Conservation (phyloP, 352 stramenopile species). For the Pythium volutum region DNA sequence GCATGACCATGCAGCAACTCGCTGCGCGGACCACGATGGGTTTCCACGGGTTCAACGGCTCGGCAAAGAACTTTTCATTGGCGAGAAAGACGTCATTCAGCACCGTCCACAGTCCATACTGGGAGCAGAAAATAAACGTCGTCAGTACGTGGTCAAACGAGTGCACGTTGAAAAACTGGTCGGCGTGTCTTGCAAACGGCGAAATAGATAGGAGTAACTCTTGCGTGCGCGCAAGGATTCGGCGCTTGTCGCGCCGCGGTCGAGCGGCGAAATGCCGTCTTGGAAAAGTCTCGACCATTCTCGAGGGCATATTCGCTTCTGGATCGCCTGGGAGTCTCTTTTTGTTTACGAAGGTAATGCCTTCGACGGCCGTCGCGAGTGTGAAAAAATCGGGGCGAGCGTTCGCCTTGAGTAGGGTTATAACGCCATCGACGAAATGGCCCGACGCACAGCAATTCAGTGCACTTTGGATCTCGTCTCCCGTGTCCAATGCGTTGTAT, state of each 20-base stretch:
- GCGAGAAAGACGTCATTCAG: slow-evolving; percentile 39
- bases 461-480: slow-evolving; percentile 45
- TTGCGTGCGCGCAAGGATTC: slow-evolving; percentile 20
- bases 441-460: slow-evolving; percentile 30
- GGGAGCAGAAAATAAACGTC: slow-evolving; percentile 46
- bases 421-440: slow-evolving; percentile 45
- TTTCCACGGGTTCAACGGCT: slow-evolving; percentile 45
- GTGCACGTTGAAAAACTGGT: slow-evolving; percentile 35
- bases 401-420: slow-evolving; percentile 31
- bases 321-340: not conserved
- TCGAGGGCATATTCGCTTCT: not conserved
- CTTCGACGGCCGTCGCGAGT: slow-evolving; percentile 35
- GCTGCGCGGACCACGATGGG: slow-evolving; percentile 39
- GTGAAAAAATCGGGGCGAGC: slow-evolving; percentile 33
- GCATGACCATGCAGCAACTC: slow-evolving; percentile 42
- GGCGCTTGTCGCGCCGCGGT: slow-evolving; percentile 20
- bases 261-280: not conserved
- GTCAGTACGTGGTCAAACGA: slow-evolving; percentile 45
- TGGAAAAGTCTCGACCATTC: slow-evolving; percentile 2
- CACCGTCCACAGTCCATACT: slow-evolving; percentile 47
- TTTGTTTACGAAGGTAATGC: slow-evolving; percentile 23
- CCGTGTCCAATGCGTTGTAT: slow-evolving; percentile 32
- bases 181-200: slow-evolving; percentile 26
- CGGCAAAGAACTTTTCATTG: slow-evolving; percentile 32
- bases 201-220: slow-evolving; percentile 34